A percentile compares a stretch with the other conserved stretches of the same genome.
Conservation (phyloP, 2,329 filamentous ascomycete genomes). For the Ustilaginoidea virens region DNA sequence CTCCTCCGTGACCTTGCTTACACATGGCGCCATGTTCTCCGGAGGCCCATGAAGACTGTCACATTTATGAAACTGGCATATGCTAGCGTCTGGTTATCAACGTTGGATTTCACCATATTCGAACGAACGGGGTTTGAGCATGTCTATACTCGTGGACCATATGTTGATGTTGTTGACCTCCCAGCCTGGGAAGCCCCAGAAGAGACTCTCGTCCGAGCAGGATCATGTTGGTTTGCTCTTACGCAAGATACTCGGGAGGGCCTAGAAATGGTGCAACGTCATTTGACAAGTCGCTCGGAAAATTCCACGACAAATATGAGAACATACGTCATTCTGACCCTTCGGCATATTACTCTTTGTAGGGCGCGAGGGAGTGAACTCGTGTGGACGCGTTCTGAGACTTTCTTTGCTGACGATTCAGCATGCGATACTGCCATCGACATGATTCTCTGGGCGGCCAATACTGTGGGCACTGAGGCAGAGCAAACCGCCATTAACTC, state of each 20-base stretch:
- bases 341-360: slow-evolving; percentile 7
- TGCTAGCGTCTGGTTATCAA: slow-evolving; percentile 8
- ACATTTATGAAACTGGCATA: slow-evolving; percentile 9
- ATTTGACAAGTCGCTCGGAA: slow-evolving; percentile 4
- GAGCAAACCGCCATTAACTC: slow-evolving; percentile 3
- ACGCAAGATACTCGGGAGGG: slow-evolving; percentile 5
- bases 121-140: slow-evolving; percentile 7
- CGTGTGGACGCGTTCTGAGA: slow-evolving; percentile 4
- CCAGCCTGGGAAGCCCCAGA: slow-evolving; percentile 8
- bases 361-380: slow-evolving; percentile 2
- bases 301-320: neutral
- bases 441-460: slow-evolving; percentile 8
- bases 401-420: slow-evolving; percentile 4
- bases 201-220: slow-evolving; percentile 3
- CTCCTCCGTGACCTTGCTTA: slow-evolving; percentile 8
- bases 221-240: slow-evolving; percentile 9
- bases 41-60: slow-evolving; percentile 5
- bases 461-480: slow-evolving; percentile 1
- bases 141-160: slow-evolving; percentile 5
- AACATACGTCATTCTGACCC: slow-evolving; percentile 8
- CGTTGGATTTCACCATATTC: slow-evolving; percentile 5
- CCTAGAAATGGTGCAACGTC: slow-evolving; percentile 6
- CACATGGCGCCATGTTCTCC: slow-evolving; percentile 10
- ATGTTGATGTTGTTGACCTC: slow-evolving; percentile 6
- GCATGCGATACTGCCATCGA: slow-evolving; percentile 7